These are phyloP conservation scores for Galerina marginata DNA, from an alignment of 768 basidiomycete genomes.

Conservation along the genomic window DNA sequence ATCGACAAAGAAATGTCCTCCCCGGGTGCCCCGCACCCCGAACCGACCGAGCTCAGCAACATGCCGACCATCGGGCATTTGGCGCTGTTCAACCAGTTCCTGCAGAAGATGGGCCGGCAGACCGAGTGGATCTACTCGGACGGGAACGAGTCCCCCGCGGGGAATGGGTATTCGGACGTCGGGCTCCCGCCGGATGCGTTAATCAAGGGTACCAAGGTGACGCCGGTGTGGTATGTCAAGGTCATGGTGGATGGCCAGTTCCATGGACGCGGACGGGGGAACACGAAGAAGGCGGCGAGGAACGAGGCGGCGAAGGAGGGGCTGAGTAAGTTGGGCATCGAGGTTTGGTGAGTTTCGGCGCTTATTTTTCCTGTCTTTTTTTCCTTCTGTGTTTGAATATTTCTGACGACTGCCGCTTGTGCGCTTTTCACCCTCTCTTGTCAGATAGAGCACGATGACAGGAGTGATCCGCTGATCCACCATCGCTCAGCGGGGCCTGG, in stretches of 20 bases:
- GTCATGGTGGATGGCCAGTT: slow-evolving; percentile 65
- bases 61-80: slow-evolving; percentile 62
- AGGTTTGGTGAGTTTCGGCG: slow-evolving; percentile 49
- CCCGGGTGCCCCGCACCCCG: slow-evolving; percentile 23
- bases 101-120: slow-evolving; percentile 59
- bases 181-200: slow-evolving; percentile 25
- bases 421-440: not conserved
- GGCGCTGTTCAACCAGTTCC: slow-evolving; percentile 78
- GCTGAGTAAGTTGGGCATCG: slow-evolving; percentile 60
- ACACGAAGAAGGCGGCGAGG: slow-evolving; percentile 79
- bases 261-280: slow-evolving; percentile 67
- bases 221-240: slow-evolving; percentile 76
- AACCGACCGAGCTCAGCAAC: slow-evolving; percentile 20
- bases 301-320: slow-evolving; percentile 85
- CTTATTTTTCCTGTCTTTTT: slow-evolving; percentile 18
- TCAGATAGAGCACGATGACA: slow-evolving; percentile 3
- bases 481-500: slow-evolving; percentile 31
- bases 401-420: not conserved
- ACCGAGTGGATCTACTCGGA: slow-evolving; percentile 79
- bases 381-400: not conserved
- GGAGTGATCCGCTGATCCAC: slow-evolving; percentile 7
- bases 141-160: slow-evolving; percentile 21
- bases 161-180: slow-evolving; percentile 24
- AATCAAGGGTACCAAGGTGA: slow-evolving; percentile 59
- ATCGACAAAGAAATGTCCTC: not conserved